These are phyloP conservation scores for Gaeumannomyces sp. DNA, from an alignment of 2,329 filamentous ascomycete genomes.

Conservation along the genomic window DNA sequence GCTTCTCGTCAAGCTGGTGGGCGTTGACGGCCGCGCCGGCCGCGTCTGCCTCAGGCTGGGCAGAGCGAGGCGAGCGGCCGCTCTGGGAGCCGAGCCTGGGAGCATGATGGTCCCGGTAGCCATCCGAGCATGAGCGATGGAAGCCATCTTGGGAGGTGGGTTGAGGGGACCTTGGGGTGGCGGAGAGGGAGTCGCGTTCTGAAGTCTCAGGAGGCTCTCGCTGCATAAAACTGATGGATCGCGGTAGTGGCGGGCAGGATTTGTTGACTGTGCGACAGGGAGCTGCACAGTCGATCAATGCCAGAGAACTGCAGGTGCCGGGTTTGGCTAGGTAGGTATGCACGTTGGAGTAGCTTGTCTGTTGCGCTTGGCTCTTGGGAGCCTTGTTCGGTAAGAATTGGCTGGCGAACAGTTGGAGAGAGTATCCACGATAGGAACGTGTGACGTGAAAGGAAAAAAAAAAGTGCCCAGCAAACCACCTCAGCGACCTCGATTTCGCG, in stretches of 20 bases:
- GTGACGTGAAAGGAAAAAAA: not conserved
- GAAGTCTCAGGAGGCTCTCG: conserved; percentile 45
- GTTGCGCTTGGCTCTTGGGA: not conserved
- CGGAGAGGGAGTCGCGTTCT: conserved; percentile 33
- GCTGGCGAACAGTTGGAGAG: not conserved
- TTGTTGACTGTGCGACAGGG: conserved; percentile 43
- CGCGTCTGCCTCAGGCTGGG: conserved; percentile 15
- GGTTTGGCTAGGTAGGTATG: not conserved
- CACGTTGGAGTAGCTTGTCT: not conserved
- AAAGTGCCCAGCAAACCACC: not conserved
- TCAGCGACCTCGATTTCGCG: not conserved
- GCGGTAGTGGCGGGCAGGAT: conserved; percentile 23
- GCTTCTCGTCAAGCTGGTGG: conserved; percentile 40
- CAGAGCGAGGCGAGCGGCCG: not conserved
- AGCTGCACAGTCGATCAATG: conserved; percentile 42
- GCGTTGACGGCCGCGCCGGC: conserved; percentile 29
- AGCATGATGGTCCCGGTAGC: conserved; percentile 23
- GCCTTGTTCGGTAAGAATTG: not conserved
- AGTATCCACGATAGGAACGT: not conserved
- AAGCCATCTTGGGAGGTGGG: conserved; percentile 52
- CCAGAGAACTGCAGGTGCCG: not conserved
- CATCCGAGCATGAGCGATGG: conserved; percentile 33
- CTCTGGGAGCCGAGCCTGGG: conserved; percentile 14
- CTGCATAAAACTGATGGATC: conserved; percentile 56
- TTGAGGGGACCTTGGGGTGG: conserved; percentile 24